Evolutionary conservation across 495 filamentous ascomycete genomes (phyloP).

Genomic region (Alectoria sarmentosa): DNA sequence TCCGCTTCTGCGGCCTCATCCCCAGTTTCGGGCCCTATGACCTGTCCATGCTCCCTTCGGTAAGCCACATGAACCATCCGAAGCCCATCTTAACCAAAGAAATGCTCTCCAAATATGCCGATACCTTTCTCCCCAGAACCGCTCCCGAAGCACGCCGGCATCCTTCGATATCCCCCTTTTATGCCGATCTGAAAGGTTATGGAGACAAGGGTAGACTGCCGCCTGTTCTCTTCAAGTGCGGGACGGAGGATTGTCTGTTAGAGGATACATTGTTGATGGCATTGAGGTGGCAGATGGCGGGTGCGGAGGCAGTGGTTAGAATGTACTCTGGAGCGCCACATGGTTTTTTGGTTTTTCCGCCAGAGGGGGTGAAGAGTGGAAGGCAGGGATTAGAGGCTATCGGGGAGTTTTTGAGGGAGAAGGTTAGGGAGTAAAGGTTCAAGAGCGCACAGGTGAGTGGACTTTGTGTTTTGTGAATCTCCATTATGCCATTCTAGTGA

Average conservation of each 20-base stretch:
- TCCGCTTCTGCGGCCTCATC: slow-evolving; percentile 40
- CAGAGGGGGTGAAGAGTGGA: background rate
- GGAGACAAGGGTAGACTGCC: slow-evolving; percentile 30
- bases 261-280: slow-evolving; percentile 51
- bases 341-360: slow-evolving; percentile 37
- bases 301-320: slow-evolving; percentile 44
- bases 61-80: slow-evolving; percentile 27
- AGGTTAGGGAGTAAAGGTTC: background rate
- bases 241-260: slow-evolving; percentile 47
- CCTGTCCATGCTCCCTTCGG: slow-evolving; percentile 34
- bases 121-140: slow-evolving; percentile 39
- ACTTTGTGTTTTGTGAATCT: background rate
- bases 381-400: slow-evolving; percentile 3
- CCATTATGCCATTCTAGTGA: background rate
- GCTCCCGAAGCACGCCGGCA: slow-evolving; percentile 32
- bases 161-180: slow-evolving; percentile 36
- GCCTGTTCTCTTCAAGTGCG: slow-evolving; percentile 44
- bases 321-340: slow-evolving; percentile 48
- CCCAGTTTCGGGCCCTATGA: slow-evolving; percentile 44
- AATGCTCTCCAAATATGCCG: slow-evolving; percentile 36
- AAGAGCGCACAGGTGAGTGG: background rate
- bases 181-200: slow-evolving; percentile 36
- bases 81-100: slow-evolving; percentile 32
- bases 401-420: background rate
- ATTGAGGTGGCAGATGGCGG: slow-evolving; percentile 44